Base-by-base conservation (phyloP, 176 grass and related monocot species). In the Dactylis glomerata region DNA sequence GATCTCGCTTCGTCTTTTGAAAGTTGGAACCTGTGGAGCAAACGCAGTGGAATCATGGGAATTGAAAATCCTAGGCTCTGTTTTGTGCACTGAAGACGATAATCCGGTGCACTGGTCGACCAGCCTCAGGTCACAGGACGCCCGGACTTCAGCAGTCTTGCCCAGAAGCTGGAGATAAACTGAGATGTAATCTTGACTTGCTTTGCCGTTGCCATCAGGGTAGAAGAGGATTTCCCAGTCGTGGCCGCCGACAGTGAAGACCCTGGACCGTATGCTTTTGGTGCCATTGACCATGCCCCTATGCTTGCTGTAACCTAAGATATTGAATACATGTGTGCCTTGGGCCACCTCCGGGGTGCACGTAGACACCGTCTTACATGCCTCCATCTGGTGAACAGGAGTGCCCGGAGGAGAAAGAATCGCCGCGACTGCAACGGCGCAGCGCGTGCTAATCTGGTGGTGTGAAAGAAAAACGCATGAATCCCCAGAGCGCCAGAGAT, bases 11-110 rank as follows among this genome's bases (percentile, higher is more conserved):
- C 66, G 20, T 2, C 5, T 69, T 69, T 69, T 69, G 34, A 69
- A 68, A 11, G 19, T 22, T n/a, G n/a, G n/a, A n/a, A n/a, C n/a
- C 0, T n/a, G 8, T 22, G 67, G 67, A 41, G 66, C 66, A 41
- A 69, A 69, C 10, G 5, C 3, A 4, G 1, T 6, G 4, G 0
- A 4, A 36, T 40, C 10, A 12, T 0, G 5, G 0, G 0, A 14
- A 26, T 0, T 24, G 36, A 70, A 70, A 23, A 70, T 14, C 37
- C 67, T 23, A 11, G 67, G 67, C 10, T 5, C 67, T 11, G 67
- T 24, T 42, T 42, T 70, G 24, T 70, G 22, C 22, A 24, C 67
- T 0, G 67, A 70, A 42, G 22, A 70, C 2, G 67, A 70, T 12
- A 13, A 3, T 2, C 67, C 37, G 22, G 67, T 70, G 37, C 10